Conservation (phyloP, 495 filamentous ascomycete species). For the Aspergillus panamensis region DNA sequence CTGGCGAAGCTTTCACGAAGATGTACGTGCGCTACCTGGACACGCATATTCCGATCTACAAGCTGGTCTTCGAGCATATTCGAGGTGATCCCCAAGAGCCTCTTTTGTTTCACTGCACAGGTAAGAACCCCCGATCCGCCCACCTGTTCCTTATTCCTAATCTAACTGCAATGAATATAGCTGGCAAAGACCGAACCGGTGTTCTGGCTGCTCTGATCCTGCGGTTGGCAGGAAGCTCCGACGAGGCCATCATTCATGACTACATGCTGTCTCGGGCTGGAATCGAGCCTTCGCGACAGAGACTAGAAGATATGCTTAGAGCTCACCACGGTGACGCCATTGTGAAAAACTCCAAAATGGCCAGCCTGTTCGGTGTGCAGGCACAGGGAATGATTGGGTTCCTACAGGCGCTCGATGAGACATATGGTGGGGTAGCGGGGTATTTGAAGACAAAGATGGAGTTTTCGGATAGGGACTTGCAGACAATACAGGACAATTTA, state of each 20-base stretch:
- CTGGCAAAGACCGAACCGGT: slow-evolving; percentile 64
- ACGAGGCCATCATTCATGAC: slow-evolving; percentile 47
- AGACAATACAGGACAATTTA: neutral
- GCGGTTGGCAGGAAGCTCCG: slow-evolving; percentile 46
- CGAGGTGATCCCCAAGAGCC: slow-evolving; percentile 37
- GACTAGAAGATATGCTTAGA: slow-evolving; percentile 23
- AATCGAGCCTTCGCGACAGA: slow-evolving; percentile 28
- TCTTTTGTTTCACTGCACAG: slow-evolving; percentile 59
- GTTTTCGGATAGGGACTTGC: slow-evolving; percentile 1
- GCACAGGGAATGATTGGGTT: slow-evolving; percentile 30
- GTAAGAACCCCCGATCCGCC: slow-evolving; percentile 28
- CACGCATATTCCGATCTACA: slow-evolving; percentile 28
- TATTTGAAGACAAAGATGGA: slow-evolving; percentile 6
- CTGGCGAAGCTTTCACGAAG: slow-evolving; percentile 50
- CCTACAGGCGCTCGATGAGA: slow-evolving; percentile 26
- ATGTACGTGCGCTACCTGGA: slow-evolving; percentile 53
- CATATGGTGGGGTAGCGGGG: slow-evolving; percentile 7
- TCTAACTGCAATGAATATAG: slow-evolving; percentile 24
- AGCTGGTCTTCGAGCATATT: slow-evolving; percentile 38
- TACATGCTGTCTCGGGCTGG: slow-evolving; percentile 38
- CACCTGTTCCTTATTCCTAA: neutral
- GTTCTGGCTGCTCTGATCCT: slow-evolving; percentile 56
- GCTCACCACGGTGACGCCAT: slow-evolving; percentile 22
- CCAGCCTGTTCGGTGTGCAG: slow-evolving; percentile 29
- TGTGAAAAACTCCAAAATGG: slow-evolving; percentile 26